Evolutionary conservation across 495 filamentous ascomycete genomes (phyloP), one percentile per base, ranked within the genome.

Genomic region (Penicillium pancosmium): DNA sequence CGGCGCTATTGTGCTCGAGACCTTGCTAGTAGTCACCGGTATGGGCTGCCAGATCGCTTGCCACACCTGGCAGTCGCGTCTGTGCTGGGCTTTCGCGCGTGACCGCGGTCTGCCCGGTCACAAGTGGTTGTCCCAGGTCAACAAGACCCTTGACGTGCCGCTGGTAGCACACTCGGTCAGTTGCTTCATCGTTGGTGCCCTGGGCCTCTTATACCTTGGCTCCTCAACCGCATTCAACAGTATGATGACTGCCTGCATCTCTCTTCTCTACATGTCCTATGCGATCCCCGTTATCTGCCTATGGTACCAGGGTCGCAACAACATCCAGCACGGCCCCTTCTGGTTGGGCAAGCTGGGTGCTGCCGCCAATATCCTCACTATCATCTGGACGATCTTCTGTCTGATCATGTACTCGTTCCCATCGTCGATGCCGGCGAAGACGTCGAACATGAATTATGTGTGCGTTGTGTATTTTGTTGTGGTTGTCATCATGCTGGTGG

Each of bases 11-110:
- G 78, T 81, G 12, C 61, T 87, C 12, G 80, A 84, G 52, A 69
- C 73, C 10, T 59, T 87, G 57, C 73, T 88, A 50, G 74, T 85
- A 33, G 76, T 79, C 11, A 85, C 84, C 1, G 81, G 81, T 4
- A 64, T 85, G 10, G 81, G 80, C 18, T 87, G 83, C 55, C 74
- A 79, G 40, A 74, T 86, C 43, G 82, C 83, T 5, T 69, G 64
- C 52, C 85, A 87, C 53, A 82, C 82, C 2, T 83, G 80, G 79
- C 82, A 86, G 60, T 78, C 75, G 27, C 77, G 86, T 0, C 73
- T 87, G 12, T 82, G 78, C 50, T 88, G 85, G 85, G 79, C 79
- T 27, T 86, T 87, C 61, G 78, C 85, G 10, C 77, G 85, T 16
- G 85, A 88, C 60, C 64, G 76, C 19, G 85, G 83, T 10, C 60